Percentiles rank a stretch among this genome's conserved stretches.
Evolutionary conservation across 495 filamentous ascomycete species (phyloP).

Genomic region (Aspergillus bertholletiae): DNA sequence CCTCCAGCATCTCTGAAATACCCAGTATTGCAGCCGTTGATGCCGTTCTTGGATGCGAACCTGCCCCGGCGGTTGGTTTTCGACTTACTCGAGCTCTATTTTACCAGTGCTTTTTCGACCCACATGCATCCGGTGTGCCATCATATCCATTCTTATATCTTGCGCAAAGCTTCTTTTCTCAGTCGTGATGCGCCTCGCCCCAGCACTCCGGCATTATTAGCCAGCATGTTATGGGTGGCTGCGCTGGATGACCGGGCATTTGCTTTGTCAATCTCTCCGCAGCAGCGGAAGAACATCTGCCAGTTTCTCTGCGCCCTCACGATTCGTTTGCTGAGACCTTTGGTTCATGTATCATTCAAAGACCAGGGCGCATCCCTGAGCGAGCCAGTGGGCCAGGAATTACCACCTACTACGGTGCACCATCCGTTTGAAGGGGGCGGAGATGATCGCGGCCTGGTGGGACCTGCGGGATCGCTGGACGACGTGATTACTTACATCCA

Average conservation of each 20-base stretch:
- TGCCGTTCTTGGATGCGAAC: constrained; percentile 70
- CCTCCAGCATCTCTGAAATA: constrained; percentile 57
- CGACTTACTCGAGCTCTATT: constrained; percentile 84
- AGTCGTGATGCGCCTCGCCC: constrained; percentile 71
- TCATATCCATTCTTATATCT: constrained; percentile 87
- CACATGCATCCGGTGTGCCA: constrained; percentile 87
- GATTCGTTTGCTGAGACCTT: constrained; percentile 76
- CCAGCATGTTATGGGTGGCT: constrained; percentile 94
- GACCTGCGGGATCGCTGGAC: constrained; percentile 73
- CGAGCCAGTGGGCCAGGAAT: constrained; percentile 27
- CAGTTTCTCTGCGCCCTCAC: constrained; percentile 88
- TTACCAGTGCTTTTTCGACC: constrained; percentile 78
- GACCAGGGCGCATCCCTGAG: constrained; percentile 24
- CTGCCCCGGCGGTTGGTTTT: constrained; percentile 75
- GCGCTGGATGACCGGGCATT: constrained; percentile 89
- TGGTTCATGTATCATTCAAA: constrained; percentile 65
- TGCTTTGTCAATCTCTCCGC: constrained; percentile 79
- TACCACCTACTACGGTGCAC: constrained; percentile 26
- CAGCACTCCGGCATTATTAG: constrained; percentile 83
- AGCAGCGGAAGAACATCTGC: constrained; percentile 81
- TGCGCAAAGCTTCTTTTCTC: constrained; percentile 85
- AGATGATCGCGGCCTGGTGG: constrained; percentile 73
- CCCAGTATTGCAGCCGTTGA: constrained; percentile 77
- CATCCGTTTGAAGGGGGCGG: constrained; percentile 61
- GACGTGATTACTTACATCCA: constrained; percentile 88